Evolutionary conservation across 306 rosid species (phyloP), one percentile per base, ranked within the genome.

Genomic region (Abrus precatorius): DNA sequence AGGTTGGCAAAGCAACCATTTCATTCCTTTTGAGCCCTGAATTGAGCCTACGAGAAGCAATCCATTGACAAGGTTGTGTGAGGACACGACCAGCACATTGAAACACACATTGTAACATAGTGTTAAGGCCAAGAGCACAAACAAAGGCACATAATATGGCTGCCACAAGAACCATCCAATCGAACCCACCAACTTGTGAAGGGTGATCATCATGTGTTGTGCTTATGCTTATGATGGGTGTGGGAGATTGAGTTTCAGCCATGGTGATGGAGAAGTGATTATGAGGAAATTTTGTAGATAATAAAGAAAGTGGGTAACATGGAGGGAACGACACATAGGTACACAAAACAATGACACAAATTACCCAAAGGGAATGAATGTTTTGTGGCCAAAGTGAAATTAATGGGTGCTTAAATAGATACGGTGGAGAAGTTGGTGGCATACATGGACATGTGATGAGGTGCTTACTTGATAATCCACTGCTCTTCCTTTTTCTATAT

Each of bases 91-190:
- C 76, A 5, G 88, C 86, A 38, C 97, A 94, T 80, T 80, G 90
- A 74, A 94, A 83, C 4, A 86, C 92, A 38, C 97, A 94, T 50
- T 82, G 88, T 12, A 90, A 72, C 91, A 83, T 92, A 4, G 94
- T 84, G 56, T 94, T 90, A 2, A 94, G 90, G 59, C 98, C 98
- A 7, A 94, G 92, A 45, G 94, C 92, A 48, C 97, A 94, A 5
- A 94, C 83, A 20, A 92, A 70, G 8, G 95, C 95, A 69, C 95
- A 94, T 4, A 89, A 3, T 13, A 92, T 81, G 38, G 92, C 97
- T 6, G 91, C 97, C 75, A 87, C 54, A 1, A 92, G 69, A 34
- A 94, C 83, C 84, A 87, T 81, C 84, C 86, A 63, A 77, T 84
- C 86, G 43, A 88, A 50, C 32, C 91, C 78, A n/a, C n/a, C 71